Base-by-base conservation (phyloP, 306 rosid species). In the Cicer cuneatum region DNA sequence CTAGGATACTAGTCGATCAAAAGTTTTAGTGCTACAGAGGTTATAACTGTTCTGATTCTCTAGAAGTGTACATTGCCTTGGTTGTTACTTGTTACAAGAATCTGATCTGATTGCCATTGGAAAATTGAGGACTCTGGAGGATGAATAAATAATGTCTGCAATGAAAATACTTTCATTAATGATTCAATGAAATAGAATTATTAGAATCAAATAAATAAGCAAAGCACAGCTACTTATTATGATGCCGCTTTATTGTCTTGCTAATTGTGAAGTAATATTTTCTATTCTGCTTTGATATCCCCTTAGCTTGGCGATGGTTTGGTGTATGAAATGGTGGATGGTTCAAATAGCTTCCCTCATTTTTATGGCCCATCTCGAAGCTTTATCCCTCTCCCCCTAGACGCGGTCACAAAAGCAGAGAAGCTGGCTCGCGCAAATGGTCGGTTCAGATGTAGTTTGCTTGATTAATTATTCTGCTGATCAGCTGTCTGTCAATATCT, bases 261-360 rank as follows among this genome's bases (percentile, higher is more conserved):
- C 43, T 53, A 8, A 41, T 61, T 9, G 56, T 61, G 13, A 63
- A 15, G 41, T 58, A 58, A 51, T 72, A 33, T 49, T 56, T 77
- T 66, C 38, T 46, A 19, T 60, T 38, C 35, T 5, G 48, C 6
- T 69, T 3, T 54, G n/a, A 45, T 71, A 18, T 80, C 45, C 0
- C n/a, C 38, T 43, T 86, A 93, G 98, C 94, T 93, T 64, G 98
- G 94, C 2, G 85, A 87, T 74, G 97, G 96, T 73, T 80, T 93
- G 87, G 84, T 91, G 59, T 91, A 88, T 81, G 98, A 93, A 81
- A 49, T 53, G 76, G 94, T 85, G 61, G 94, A 87, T 53, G 96
- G 83, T 65, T 68, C 86, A 74, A 82, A 88, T 58, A 86, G 86
- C 81, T 94, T 91, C 74, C 98, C 95, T 73, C 97, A 91, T 86